A percentile compares a stretch with the other conserved stretches of the same genome.
These are phyloP conservation scores for Catunica adiposa DNA, from an alignment of 2,329 filamentous ascomycete species.

Conservation along the genomic window DNA sequence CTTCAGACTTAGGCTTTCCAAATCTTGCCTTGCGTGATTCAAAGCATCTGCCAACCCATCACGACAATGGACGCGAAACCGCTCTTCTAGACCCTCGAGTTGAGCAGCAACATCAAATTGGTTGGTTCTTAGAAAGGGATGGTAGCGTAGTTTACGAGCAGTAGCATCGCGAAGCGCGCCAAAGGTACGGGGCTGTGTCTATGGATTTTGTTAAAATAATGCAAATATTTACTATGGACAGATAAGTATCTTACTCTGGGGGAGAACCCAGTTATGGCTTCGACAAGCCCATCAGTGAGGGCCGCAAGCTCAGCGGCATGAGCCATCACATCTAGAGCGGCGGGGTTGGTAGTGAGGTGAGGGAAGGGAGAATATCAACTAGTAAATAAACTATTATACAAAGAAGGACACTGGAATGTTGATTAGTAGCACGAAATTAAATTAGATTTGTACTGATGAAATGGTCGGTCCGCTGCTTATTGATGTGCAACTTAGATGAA, in stretches of 20 bases:
- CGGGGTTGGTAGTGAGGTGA: background rate
- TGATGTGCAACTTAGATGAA: too few relatives aligned
- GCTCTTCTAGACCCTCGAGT: constrained; percentile 64
- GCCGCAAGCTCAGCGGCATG: constrained; percentile 47
- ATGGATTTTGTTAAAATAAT: background rate
- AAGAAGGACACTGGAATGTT: too few relatives aligned
- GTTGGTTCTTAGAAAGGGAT: constrained; percentile 49
- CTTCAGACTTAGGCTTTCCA: constrained; percentile 27
- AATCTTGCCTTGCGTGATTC: constrained; percentile 37
- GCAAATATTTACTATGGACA: constrained; percentile 16
- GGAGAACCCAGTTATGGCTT: constrained; percentile 40
- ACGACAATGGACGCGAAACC: constrained; percentile 63
- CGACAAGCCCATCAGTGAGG: constrained; percentile 56
- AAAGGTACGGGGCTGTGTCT: constrained; percentile 20
- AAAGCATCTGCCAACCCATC: constrained; percentile 66
- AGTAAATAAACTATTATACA: background rate
- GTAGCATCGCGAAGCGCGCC: constrained; percentile 17
- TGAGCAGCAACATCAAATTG: constrained; percentile 54
- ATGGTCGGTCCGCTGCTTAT: too few relatives aligned
- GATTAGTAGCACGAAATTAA: too few relatives aligned
- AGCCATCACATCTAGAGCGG: constrained; percentile 38
- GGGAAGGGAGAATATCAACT: background rate
- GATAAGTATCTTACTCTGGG: constrained; percentile 28
- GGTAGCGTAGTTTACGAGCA: constrained; percentile 29
- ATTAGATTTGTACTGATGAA: background rate